Base-by-base conservation (phyloP, 2,329 filamentous ascomycete genomes). In the Macrophomina tecta region DNA sequence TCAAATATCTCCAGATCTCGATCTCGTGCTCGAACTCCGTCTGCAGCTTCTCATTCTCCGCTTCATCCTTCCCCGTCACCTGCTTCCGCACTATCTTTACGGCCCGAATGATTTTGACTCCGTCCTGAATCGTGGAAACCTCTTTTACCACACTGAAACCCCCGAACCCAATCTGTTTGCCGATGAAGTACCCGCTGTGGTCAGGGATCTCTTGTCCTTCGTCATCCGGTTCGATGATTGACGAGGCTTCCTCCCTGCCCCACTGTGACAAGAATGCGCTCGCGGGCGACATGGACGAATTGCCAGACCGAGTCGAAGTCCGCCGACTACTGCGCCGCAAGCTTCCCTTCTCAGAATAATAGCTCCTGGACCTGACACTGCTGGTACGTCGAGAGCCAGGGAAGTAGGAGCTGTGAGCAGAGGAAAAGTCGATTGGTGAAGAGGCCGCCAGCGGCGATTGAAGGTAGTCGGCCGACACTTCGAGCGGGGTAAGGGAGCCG, bases 11-110 rank as follows among this genome's bases (percentile, higher is more conserved):
- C 89, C 89, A 91, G 48, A 91, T 84, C 51, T 86, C 84, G 53
- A 90, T 86, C 79, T 91, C 89, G 69, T 90, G 89, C 72, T 90
- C 89, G 68, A 91, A 89, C 69, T 90, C 86, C 11, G 87, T 86
- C 73, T 90, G 89, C 12, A 87, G 83, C 69, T 85, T 83, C 48
- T 91, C 89, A 69, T 90, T 90, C 70, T 90, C 87, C 18, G 79
- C 76, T 69, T 90, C 88, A 34, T 81, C 82, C 69, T 84, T 85
- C 64, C 84, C 82, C 11, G 78, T 75, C 28, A 88, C 80, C 60
- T 84, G 80, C 72, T 89, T 89, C 69, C 84, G 87, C 18, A 91
- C 87, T 70, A 91, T 89, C 74, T 91, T 91, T 69, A 91, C 89
- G 2, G 89, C 89, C 64, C 84, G 83, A n/a, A 85, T 82, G 49